Conservation (phyloP, 345 rosid species). For the Eucalyptus victrix region DNA sequence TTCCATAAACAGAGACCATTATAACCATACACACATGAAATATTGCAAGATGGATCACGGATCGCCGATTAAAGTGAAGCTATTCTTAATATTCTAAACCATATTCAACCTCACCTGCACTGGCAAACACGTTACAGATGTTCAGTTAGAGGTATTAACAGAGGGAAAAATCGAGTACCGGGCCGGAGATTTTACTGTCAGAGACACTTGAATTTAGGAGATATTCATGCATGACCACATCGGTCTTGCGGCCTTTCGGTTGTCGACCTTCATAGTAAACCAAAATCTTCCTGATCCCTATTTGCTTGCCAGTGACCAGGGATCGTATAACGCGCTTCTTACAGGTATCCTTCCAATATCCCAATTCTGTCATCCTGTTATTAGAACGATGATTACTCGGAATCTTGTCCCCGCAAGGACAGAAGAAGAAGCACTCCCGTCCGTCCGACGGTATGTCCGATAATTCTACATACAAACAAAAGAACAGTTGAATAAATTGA, state of each 20-base stretch:
- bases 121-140: not conserved
- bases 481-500: not conserved
- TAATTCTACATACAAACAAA: not conserved
- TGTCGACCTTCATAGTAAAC: not conserved
- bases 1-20: not conserved
- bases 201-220: not conserved
- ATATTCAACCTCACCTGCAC: not conserved
- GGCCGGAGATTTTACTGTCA: not conserved
- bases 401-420: not conserved
- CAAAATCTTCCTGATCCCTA: not conserved
- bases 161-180: not conserved
- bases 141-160: not conserved
- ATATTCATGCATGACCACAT: not conserved
- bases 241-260: not conserved
- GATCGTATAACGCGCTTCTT: not conserved
- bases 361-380: not conserved
- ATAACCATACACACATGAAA: not conserved
- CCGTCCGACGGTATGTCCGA: not conserved
- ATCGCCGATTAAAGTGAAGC: not conserved
- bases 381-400: not conserved
- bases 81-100: not conserved
- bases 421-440: not conserved
- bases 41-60: not conserved
- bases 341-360: not conserved
- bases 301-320: not conserved